Conservation (phyloP, 1,139 yeast species). For the Diutina pseudorugosa region DNA sequence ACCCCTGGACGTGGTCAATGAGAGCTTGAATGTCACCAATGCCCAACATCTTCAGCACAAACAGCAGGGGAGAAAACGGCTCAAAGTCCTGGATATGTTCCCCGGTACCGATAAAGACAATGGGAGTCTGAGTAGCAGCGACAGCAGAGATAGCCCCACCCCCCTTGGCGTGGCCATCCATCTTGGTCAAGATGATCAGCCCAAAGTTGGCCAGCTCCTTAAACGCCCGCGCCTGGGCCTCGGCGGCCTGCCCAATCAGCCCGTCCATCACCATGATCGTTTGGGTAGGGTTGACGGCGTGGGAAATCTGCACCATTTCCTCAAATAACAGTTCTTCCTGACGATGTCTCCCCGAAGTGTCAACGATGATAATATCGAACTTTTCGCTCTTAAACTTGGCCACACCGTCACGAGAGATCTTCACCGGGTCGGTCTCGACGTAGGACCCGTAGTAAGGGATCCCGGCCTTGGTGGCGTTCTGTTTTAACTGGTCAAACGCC, state of each 20-base stretch:
- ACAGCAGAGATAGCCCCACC: constrained; percentile 99
- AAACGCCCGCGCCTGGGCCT: constrained; percentile 86
- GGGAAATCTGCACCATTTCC: constrained; percentile 90
- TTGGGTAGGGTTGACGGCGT: constrained; percentile 79
- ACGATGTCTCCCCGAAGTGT: constrained; percentile 96
- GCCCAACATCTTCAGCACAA: constrained; percentile 80
- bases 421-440: constrained; percentile 91
- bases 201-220: constrained; percentile 91
- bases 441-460: constrained; percentile 94
- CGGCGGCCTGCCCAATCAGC: constrained; percentile 97
- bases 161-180: constrained; percentile 99
- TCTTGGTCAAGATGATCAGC: constrained; percentile 85
- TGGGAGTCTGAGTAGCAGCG: constrained; percentile 95
- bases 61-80: constrained; percentile 80
- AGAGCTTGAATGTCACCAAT: constrained; percentile 93
- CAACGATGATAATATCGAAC: constrained; percentile 89
- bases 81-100: constrained; percentile 93
- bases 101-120: constrained; percentile 94
- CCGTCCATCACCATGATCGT: constrained; percentile 98
- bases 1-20: constrained; percentile 84
- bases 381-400: constrained; percentile 81
- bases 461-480: constrained; percentile 89
- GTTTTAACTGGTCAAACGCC: constrained; percentile 96
- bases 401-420: constrained; percentile 86
- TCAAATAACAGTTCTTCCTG: constrained; percentile 87